Evolutionary conservation across 768 basidiomycete species (phyloP), one percentile per base, ranked within the genome.

Genomic region (Mycena galericulata): DNA sequence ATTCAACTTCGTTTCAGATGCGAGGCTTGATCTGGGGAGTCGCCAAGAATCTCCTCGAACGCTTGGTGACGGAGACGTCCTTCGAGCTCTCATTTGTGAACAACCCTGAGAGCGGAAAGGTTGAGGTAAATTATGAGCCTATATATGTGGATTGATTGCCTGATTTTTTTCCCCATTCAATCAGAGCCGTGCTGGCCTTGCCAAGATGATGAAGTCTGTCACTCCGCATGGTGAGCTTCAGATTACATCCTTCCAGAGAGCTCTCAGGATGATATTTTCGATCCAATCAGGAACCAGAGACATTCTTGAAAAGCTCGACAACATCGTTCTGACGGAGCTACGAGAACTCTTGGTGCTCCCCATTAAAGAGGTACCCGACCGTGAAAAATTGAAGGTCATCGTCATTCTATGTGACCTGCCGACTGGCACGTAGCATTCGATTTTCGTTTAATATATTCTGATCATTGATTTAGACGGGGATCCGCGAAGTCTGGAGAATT

Each of bases 401-500:
- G 47, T 49, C 47, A 27, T 49, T 49, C 26, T 49, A 49, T 17
- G 47, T 49, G 47, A 49, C 26, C 47, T 49, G 47, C 47, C 47
- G 9, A 49, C 47, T 49, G 47, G 47, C 26, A 49, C 26, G 47
- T 49, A 32, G 34, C 51, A 53, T 53, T 53, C 34, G 10, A 53
- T 49, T 26, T 51, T 22, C 34, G 30, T 53, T 53, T 53, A 17
- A n/a, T 53, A 20, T 32, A 34, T 34, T 53, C 51, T 53, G 51
- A 53, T 34, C 51, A 30, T 53, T n/a, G 20, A 53, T 53, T 32
- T 53, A 53, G 51, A 53, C 34, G 30, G 8, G 51, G 32, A 32
- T 2, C 51, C 51, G 51, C 51, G 51, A 53, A 53, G 51, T 53
- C 51, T 53, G 51, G 51, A 53, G 30, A 53, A 53, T 53, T 53